Evolutionary conservation across 371 early-diverging fungal species (phyloP).

Genomic region (Dentiscutata heterogama): DNA sequence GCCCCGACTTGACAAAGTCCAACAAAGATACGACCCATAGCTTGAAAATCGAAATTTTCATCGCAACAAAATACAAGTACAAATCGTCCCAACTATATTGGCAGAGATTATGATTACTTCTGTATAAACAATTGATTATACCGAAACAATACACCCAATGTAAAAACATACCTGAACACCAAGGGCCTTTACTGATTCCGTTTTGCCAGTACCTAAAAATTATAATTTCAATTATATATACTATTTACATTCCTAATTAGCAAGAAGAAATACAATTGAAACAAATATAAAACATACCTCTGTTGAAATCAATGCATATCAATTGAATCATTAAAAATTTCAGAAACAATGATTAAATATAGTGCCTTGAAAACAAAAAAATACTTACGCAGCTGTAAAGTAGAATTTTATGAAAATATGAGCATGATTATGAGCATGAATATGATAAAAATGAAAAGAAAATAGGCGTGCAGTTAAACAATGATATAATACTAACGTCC

Average conservation of each 20-base stretch:
- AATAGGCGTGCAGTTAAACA: no score
- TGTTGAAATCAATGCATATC: neutral
- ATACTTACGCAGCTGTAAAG: no score
- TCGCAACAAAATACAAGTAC: slow-evolving; percentile 99
- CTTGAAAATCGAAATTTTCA: slow-evolving; percentile 99
- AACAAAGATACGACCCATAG: slow-evolving; percentile 99
- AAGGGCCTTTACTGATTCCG: slow-evolving; percentile 98
- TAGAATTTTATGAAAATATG: no score
- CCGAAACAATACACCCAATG: neutral
- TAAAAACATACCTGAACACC: slow-evolving; percentile 75
- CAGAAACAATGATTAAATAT: no score
- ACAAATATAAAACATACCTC: neutral
- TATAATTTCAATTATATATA: neutral
- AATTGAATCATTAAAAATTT: slow-evolving; percentile 53
- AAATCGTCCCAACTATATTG: slow-evolving; percentile 85
- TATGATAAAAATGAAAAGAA: no score
- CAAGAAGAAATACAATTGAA: neutral
- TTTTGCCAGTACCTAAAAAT: slow-evolving; percentile 82
- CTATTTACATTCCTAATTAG: no score
- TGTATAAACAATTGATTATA: neutral
- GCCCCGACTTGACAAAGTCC: slow-evolving; percentile 98
- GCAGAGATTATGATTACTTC: neutral
- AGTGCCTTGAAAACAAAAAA: no score
- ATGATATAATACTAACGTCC: no score
- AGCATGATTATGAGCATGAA: no score